A percentile compares a stretch with the other conserved stretches of the same genome.
phyloP scores from a whole-genome alignment of 352 stramenopile genomes.

The Globisporangium echinulatum region DNA sequence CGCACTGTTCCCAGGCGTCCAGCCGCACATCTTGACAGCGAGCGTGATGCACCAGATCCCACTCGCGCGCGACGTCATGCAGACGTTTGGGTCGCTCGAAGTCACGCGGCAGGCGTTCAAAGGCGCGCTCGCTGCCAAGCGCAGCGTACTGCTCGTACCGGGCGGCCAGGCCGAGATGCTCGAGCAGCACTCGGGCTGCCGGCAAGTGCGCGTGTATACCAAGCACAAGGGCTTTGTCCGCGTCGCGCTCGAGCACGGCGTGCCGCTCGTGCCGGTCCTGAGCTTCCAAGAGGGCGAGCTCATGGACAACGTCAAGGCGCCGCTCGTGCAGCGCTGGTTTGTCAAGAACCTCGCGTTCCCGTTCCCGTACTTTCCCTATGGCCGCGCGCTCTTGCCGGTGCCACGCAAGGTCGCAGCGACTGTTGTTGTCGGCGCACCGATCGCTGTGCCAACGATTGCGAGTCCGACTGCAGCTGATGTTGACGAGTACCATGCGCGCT shows the following conservation, averaged over 20 bases:
- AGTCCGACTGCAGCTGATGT: constrained; percentile 49
- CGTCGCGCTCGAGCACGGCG: constrained; percentile 68
- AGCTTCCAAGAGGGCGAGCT: constrained; percentile 81
- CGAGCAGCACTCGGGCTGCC: constrained; percentile 46
- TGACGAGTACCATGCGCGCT: constrained; percentile 52
- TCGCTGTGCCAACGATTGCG: constrained; percentile 41
- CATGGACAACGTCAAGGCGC: constrained; percentile 77
- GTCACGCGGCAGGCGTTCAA: constrained; percentile 61
- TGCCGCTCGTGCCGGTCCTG: constrained; percentile 63
- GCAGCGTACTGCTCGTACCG: constrained; percentile 72
- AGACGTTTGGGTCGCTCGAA: constrained; percentile 70
- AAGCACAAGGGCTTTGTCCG: constrained; percentile 78
- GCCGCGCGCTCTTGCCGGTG: constrained; percentile 55
- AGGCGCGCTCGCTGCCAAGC: constrained; percentile 34
- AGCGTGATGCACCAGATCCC: constrained; percentile 81
- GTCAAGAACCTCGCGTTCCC: constrained; percentile 73
- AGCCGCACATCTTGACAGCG: constrained; percentile 63
- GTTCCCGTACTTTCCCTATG: constrained; percentile 77
- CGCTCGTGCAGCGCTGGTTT: constrained; percentile 70
- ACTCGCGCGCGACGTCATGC: constrained; percentile 62
- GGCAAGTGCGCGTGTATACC: constrained; percentile 69
- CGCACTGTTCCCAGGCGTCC: constrained; percentile 53
- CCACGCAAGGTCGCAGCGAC: constrained; percentile 54
- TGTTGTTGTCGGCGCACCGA: constrained; percentile 56
- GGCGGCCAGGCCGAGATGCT: constrained; percentile 82